A percentile compares a stretch with the other conserved stretches of the same genome.
phyloP scores from a whole-genome alignment of 257 asterid species.

The Nicotiana undulata region DNA sequence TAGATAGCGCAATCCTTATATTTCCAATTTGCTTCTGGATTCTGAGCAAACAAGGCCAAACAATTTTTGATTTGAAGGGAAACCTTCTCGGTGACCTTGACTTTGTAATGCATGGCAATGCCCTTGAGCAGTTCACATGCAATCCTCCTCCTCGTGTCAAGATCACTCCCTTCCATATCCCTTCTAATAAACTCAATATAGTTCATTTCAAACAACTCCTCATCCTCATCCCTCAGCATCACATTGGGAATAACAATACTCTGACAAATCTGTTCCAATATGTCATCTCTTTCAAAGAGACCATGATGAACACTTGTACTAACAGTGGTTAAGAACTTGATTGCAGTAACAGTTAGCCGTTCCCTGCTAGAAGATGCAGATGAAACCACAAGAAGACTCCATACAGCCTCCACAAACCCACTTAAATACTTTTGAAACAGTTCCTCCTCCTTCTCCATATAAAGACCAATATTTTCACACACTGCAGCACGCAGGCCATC shows the following conservation, averaged over 20 bases:
- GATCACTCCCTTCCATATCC: conserved; percentile 98
- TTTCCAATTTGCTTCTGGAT: conserved; percentile 82
- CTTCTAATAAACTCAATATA: conserved; percentile 82
- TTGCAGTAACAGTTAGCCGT: conserved; percentile 80
- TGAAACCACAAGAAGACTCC: conserved; percentile 69
- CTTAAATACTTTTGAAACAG: conserved; percentile 55
- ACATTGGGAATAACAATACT: conserved; percentile 90
- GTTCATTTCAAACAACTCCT: conserved; percentile 90
- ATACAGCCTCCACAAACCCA: conserved; percentile 81
- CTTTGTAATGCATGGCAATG: conserved; percentile 69
- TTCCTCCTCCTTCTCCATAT: conserved; percentile 82
- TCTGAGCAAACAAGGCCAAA: conserved; percentile 57
- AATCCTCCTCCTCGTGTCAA: conserved; percentile 93
- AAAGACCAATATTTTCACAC: conserved; percentile 81
- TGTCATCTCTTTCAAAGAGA: conserved; percentile 65
- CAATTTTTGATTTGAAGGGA: conserved; percentile 61
- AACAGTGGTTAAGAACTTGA: conserved; percentile 73
- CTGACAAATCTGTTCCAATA: conserved; percentile 72
- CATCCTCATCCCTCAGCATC: conserved; percentile 94
- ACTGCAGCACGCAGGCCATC: conserved; percentile 79
- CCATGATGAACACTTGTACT: conserved; percentile 74
- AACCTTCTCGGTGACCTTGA: conserved; percentile 64
- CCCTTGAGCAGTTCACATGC: conserved; percentile 98
- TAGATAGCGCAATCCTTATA: conserved; percentile 90
- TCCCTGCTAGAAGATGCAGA: conserved; percentile 64